Base-by-base conservation (phyloP, 805 yeast genomes). In the Saccharomycopsis selenospora region DNA sequence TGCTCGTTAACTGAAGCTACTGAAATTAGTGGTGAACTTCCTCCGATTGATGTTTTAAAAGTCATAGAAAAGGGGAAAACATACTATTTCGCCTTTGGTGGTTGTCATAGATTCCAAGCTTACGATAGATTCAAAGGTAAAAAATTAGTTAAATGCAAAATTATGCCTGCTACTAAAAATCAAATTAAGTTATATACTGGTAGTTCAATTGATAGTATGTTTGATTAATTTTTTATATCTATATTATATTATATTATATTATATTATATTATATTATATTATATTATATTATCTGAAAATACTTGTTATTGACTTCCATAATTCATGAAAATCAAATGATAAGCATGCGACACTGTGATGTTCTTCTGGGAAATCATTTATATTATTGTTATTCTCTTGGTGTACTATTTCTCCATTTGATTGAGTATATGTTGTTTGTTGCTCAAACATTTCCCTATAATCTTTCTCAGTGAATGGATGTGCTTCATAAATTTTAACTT, bases 21-120 rank as follows among this genome's bases (percentile, higher is more conserved):
- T 1, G 62, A 55, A 8, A 40, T 63, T 27, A 57, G 62, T 6
- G 89, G 89, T 1, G 83, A 82, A 55, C 64, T 86, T 33, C 95
- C 96, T 2, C 91, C 95, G 1, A 73, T 88, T 13, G 96, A 87
- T 62, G 88, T 87, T 0, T 65, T 87, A 53, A 71, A 73, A 30
- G 85, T 86, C 2, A 69, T 81, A 40, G 83, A 82, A 38, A 61
- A 73, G 5, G 91, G 87, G 1, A 65, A 75, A 43, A 70, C 65
- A 30, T 73, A 73, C 61, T 86, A 82, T 59, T 86, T 85, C 64
- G 95, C 90, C 1, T 87, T 87, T 65, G 96, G 95, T 4, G 95
- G 95, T 0, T 87, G 96, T 60, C 96, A 87, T 60, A 65, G 96
- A 53, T 82, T 87, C 56, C 95, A 87, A 62, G 95, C 95, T 0